Conservation (phyloP, 768 basidiomycete species). For the Suillus weaverae region DNA sequence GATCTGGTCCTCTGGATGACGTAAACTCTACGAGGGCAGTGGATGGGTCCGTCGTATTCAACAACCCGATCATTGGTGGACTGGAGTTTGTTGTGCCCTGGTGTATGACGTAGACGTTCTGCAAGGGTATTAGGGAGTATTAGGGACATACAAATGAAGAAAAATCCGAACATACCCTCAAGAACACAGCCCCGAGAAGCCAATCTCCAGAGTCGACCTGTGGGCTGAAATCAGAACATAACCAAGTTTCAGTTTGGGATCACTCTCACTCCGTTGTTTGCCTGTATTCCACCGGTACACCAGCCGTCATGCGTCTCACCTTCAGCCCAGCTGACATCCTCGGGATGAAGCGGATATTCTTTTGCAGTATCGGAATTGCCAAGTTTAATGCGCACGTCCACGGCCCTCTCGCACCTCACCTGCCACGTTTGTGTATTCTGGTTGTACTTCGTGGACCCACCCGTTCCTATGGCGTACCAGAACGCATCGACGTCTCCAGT, state of each 20-base stretch:
- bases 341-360: conserved; percentile 50
- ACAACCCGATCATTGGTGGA: conserved; percentile 47
- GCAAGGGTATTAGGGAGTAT: conserved; percentile 16
- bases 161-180: conserved; percentile 40
- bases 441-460: conserved; percentile 40
- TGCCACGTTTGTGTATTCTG: conserved; percentile 42
- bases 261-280: conserved; percentile 44
- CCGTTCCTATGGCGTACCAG: conserved; percentile 46
- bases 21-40: conserved; percentile 41
- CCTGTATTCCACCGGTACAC: conserved; percentile 60
- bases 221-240: conserved; percentile 8
- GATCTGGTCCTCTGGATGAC: conserved; percentile 43
- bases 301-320: conserved; percentile 41
- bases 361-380: conserved; percentile 34
- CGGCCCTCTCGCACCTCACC: conserved; percentile 48
- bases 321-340: conserved; percentile 52
- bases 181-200: conserved; percentile 59
- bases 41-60: conserved; percentile 42
- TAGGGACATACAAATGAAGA: conserved; percentile 6
- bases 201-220: conserved; percentile 59
- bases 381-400: conserved; percentile 46
- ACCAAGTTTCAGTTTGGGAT: neutral
- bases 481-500: conserved; percentile 51
- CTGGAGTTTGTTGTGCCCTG: conserved; percentile 39
- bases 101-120: conserved; percentile 59